These are phyloP conservation scores for Tulasnella calospora DNA, from an alignment of 768 basidiomycete species.

Conservation along the genomic window DNA sequence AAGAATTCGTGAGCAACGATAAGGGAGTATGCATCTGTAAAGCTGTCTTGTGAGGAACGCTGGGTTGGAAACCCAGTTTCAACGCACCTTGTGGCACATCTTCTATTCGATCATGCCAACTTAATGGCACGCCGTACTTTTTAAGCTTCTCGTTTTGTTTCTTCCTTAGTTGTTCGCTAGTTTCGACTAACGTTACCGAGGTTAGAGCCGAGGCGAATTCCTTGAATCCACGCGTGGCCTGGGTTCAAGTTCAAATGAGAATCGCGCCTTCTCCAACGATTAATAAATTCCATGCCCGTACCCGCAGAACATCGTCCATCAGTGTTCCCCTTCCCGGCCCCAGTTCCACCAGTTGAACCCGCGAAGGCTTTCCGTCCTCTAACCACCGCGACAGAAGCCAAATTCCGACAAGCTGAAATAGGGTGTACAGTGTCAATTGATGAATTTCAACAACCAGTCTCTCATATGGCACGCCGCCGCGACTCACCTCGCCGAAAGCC, in stretches of 20 bases:
- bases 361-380: slow-evolving; percentile 42
- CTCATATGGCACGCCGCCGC: slow-evolving; percentile 21
- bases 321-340: slow-evolving; percentile 93
- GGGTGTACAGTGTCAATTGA: slow-evolving; percentile 24
- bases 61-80: not conserved
- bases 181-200: slow-evolving; percentile 75
- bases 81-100: slow-evolving; percentile 49
- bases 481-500: slow-evolving; percentile 86
- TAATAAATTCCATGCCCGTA: slow-evolving; percentile 39
- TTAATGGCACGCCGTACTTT: slow-evolving; percentile 40
- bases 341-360: slow-evolving; percentile 76
- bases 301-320: slow-evolving; percentile 82
- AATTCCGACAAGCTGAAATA: slow-evolving; percentile 68
- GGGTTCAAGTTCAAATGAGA: slow-evolving; percentile 48
- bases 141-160: slow-evolving; percentile 56
- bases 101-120: slow-evolving; percentile 72
- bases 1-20: slow-evolving; percentile 96
- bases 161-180: slow-evolving; percentile 59
- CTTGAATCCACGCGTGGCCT: slow-evolving; percentile 36
- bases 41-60: not conserved
- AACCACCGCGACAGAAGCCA: slow-evolving; percentile 80
- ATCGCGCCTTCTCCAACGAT: not conserved
- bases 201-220: slow-evolving; percentile 35
- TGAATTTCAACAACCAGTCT: slow-evolving; percentile 32
- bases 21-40: slow-evolving; percentile 58